These are phyloP conservation scores for Colletotrichum tofieldiae DNA, from an alignment of 2,329 filamentous ascomycete species.

Conservation along the genomic window DNA sequence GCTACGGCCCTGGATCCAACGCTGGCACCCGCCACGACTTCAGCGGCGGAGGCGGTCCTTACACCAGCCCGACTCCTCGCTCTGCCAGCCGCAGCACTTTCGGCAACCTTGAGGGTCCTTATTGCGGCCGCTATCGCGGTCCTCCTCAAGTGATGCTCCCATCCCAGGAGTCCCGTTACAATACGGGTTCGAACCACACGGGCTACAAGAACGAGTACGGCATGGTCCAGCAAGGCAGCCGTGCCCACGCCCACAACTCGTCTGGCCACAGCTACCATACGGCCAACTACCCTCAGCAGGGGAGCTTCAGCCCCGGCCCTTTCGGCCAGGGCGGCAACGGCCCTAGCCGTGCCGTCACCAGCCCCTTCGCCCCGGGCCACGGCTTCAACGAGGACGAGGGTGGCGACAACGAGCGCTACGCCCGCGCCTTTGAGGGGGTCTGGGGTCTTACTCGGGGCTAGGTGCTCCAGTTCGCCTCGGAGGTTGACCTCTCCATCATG, in stretches of 20 bases:
- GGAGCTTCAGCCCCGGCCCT: slow-evolving; percentile 15
- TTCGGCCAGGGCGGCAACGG: slow-evolving; percentile 26
- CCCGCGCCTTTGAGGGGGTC: slow-evolving; percentile 40
- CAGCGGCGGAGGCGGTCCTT: slow-evolving; percentile 21
- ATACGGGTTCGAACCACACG: neutral
- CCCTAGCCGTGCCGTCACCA: slow-evolving; percentile 12
- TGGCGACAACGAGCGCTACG: slow-evolving; percentile 39
- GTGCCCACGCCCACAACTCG: slow-evolving; percentile 3
- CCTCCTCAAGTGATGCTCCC: slow-evolving; percentile 19
- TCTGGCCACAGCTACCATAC: slow-evolving; percentile 25
- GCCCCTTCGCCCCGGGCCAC: slow-evolving; percentile 5
- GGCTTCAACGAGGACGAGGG: slow-evolving; percentile 23
- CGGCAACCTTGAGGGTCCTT: slow-evolving; percentile 18
- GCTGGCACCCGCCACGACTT: slow-evolving; percentile 32
- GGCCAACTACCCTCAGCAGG: slow-evolving; percentile 17
- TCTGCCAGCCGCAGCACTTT: slow-evolving; percentile 19
- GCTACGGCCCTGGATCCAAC: slow-evolving; percentile 20
- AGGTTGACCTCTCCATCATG: slow-evolving; percentile 28
- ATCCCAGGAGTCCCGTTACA: slow-evolving; percentile 5
- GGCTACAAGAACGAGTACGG: slow-evolving; percentile 9
- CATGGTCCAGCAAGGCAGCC: slow-evolving; percentile 13
- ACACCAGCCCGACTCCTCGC: slow-evolving; percentile 34
- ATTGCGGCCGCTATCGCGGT: neutral
- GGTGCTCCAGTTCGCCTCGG: slow-evolving; percentile 40
- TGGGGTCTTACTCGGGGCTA: slow-evolving; percentile 43